Base-by-base conservation (phyloP, 116 monocot species). In the Posidonia oceanica region DNA sequence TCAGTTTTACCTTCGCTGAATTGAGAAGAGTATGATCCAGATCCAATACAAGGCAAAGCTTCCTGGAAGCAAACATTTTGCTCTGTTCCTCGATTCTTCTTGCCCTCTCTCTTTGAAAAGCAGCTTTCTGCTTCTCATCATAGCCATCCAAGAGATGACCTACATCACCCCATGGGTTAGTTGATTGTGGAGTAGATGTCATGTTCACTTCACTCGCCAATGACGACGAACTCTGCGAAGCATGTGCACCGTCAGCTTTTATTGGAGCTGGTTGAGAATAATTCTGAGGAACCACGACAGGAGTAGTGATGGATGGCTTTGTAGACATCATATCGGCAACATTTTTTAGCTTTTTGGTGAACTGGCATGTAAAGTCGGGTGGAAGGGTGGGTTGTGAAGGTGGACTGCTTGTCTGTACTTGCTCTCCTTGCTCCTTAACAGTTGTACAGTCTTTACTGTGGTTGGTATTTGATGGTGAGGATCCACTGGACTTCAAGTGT, bases 1-100 rank as follows among this genome's bases (percentile, higher is more conserved):
- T 29, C 39, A 52, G 10, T 65, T 72, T 63, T 85, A 98, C 98
- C 93, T 93, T 98, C 60, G 98, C 98, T 44, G 98, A 98, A 83
- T 98, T 98, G 16, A 98, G 88, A 22, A 98, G 93, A 39, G 98
- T 98, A 57, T 98, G 98, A 86, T 98, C 98, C 37, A 98, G 79
- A 81, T 98, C 98, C 54, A 98, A 83, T 4, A 98, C 98, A 59
- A 93, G 84, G 72, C 90, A 93, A 22, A 98, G 83, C 63, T 93
- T 98, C 66, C 81, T 59, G 3, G 82, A 77, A 63, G 88, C 77
- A 82, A 98, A 93, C 98, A 98, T 93, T 78, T 88, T 90, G 38
- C 84, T 90, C 72, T 98, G 98, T 62, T 98, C 98, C 48, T 80
- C 80, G 44, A 98, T 98, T 71, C 98, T 90, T 81, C 90, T 93